phyloP scores from a whole-genome alignment of 495 filamentous ascomycete genomes.

The Letharia columbiana region DNA sequence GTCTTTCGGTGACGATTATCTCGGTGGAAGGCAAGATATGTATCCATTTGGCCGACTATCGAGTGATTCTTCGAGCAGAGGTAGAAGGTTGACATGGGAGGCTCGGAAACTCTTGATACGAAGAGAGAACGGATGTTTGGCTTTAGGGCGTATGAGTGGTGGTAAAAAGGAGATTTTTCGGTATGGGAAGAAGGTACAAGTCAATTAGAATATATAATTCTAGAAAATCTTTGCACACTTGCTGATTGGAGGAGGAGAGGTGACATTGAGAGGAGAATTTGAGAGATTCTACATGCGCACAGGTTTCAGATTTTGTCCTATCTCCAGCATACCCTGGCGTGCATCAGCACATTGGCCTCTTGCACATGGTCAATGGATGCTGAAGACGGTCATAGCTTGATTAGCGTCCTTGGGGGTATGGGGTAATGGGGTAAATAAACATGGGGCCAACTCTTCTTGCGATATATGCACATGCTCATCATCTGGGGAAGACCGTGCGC shows the following conservation, averaged over 20 bases:
- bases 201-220: constrained; percentile 9
- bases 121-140: not conserved
- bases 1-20: constrained; percentile 16
- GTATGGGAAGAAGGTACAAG: not conserved
- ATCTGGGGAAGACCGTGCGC: constrained; percentile 7
- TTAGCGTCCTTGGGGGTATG: constrained; percentile 2
- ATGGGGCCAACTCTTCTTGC: constrained; percentile 1
- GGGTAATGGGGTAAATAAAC: not conserved
- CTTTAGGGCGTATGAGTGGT: not conserved
- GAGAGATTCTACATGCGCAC: constrained; percentile 12
- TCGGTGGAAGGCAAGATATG: constrained; percentile 23
- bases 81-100: constrained; percentile 21
- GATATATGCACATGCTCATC: not conserved
- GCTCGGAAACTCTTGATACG: constrained; percentile 3
- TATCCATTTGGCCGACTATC: constrained; percentile 22
- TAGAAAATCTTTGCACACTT: not conserved
- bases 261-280: constrained; percentile 9
- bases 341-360: not conserved
- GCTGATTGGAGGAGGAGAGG: constrained; percentile 10
- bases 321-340: not conserved
- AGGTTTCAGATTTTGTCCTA: constrained; percentile 9
- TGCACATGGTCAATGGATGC: not conserved
- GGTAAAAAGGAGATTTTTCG: not conserved
- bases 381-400: constrained; percentile 20
- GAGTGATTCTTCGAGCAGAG: constrained; percentile 22